phyloP scores from a whole-genome alignment of 345 rosid genomes.

The Camelina laxa region DNA sequence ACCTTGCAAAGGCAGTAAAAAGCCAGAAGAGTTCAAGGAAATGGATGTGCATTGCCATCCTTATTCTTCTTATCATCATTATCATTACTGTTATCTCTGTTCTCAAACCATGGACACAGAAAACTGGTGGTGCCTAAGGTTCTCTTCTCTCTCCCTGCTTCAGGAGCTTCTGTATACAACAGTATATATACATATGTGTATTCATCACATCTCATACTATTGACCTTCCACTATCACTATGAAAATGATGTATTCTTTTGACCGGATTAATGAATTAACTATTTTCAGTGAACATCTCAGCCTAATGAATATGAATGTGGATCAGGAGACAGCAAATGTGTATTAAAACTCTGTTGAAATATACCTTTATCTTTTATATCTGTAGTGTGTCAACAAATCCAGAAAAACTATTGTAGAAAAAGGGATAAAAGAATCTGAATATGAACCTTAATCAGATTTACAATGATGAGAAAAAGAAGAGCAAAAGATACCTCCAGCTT shows the following conservation, averaged over 20 bases:
- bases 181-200: slow-evolving; percentile 35
- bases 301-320: slow-evolving; percentile 13
- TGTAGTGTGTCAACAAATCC: slow-evolving; percentile 39
- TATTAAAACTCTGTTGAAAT: slow-evolving; percentile 17
- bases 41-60: slow-evolving; percentile 90
- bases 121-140: slow-evolving; percentile 75
- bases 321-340: slow-evolving; percentile 1
- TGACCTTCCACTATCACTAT: slow-evolving; percentile 20
- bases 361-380: slow-evolving; percentile 39
- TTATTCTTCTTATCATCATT: slow-evolving; percentile 80
- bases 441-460: slow-evolving; percentile 40
- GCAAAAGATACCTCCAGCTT: slow-evolving; percentile 42
- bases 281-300: slow-evolving; percentile 18
- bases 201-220: slow-evolving; percentile 13
- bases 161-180: slow-evolving; percentile 34
- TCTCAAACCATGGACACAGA: slow-evolving; percentile 80
- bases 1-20: slow-evolving; percentile 73
- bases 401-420: slow-evolving; percentile 36
- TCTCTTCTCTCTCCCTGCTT: slow-evolving; percentile 23
- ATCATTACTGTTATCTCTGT: slow-evolving; percentile 68
- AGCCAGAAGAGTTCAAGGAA: slow-evolving; percentile 82
- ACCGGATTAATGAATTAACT: slow-evolving; percentile 13
- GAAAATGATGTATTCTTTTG: slow-evolving; percentile 36
- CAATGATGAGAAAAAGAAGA: slow-evolving; percentile 39
- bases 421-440: slow-evolving; percentile 42